These are phyloP conservation scores for Fistulifera solaris DNA, from an alignment of 108 stramenopile species.

Conservation along the genomic window DNA sequence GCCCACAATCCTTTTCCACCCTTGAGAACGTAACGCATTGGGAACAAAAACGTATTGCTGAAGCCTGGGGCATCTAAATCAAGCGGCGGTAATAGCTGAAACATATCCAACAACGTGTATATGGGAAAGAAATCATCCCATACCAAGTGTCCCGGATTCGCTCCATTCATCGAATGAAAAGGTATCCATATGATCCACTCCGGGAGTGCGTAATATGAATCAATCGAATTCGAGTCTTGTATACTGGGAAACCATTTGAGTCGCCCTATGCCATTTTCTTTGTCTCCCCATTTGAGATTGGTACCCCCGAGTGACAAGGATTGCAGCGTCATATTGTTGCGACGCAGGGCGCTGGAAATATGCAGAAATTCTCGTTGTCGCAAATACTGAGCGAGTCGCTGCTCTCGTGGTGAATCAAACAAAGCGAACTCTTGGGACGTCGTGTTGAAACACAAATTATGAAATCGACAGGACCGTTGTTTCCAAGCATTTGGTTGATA, in stretches of 20 bases:
- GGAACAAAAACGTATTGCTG: conserved; percentile 16
- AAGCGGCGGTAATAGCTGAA: conserved; percentile 14
- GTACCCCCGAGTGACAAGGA: conserved; percentile 32
- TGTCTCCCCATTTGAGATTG: conserved; percentile 37
- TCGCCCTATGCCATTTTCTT: conserved; percentile 17
- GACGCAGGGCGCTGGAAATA: conserved; percentile 8
- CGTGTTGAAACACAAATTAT: conserved; percentile 46
- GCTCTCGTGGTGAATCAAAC: conserved; percentile 26
- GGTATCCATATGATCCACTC: conserved; percentile 29
- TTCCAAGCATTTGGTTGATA: conserved; percentile 28
- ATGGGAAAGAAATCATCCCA: conserved; percentile 59
- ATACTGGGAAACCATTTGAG: conserved; percentile 34
- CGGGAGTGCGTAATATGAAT: conserved; percentile 28
- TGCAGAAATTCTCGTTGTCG: not conserved
- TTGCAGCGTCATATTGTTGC: conserved; percentile 3
- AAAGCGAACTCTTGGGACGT: conserved; percentile 31
- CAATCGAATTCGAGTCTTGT: not conserved
- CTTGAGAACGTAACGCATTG: conserved; percentile 21
- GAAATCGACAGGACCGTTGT: conserved; percentile 26
- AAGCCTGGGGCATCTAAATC: too few species aligned
- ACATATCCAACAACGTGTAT: conserved; percentile 40
- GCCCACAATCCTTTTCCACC: conserved; percentile 29
- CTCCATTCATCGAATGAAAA: conserved; percentile 33
- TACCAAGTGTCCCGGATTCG: conserved; percentile 48
- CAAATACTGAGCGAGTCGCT: conserved; percentile 1